Conservation (phyloP, 2,329 filamentous ascomycete species). For the Neonectria ditissima region DNA sequence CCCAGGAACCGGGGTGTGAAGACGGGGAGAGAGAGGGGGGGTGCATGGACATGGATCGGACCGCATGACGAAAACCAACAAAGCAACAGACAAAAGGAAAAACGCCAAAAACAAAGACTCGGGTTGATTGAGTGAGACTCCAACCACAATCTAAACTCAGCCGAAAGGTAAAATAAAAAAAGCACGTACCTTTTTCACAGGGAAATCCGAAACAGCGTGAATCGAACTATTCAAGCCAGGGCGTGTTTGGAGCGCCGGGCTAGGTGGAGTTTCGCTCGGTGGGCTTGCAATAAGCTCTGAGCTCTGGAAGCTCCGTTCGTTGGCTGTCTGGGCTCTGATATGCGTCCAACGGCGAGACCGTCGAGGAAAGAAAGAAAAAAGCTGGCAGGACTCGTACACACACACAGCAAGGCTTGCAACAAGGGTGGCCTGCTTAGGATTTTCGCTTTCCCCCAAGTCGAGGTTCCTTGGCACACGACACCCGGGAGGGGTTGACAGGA, state of each 20-base stretch:
- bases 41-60: conserved; percentile 14
- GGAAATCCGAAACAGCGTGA: conserved; percentile 23
- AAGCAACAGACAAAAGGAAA: neutral
- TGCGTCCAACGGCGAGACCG: neutral
- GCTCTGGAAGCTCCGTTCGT: conserved; percentile 8
- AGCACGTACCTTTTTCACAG: conserved; percentile 26
- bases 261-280: conserved; percentile 12
- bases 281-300: conserved; percentile 3
- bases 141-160: neutral
- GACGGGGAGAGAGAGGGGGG: neutral
- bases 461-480: neutral
- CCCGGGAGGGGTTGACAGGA: neutral
- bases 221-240: conserved; percentile 18
- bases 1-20: conserved; percentile 2
- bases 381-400: neutral
- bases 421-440: neutral
- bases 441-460: neutral
- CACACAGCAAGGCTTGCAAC: neutral
- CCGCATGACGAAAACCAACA: conserved; percentile 6
- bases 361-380: neutral
- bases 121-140: neutral
- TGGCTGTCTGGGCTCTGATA: conserved; percentile 5
- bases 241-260: conserved; percentile 24
- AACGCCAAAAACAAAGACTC: neutral
- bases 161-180: conserved; percentile 5